These are phyloP conservation scores for Comarum palustre DNA, from an alignment of 306 rosid genomes.

Conservation along the genomic window DNA sequence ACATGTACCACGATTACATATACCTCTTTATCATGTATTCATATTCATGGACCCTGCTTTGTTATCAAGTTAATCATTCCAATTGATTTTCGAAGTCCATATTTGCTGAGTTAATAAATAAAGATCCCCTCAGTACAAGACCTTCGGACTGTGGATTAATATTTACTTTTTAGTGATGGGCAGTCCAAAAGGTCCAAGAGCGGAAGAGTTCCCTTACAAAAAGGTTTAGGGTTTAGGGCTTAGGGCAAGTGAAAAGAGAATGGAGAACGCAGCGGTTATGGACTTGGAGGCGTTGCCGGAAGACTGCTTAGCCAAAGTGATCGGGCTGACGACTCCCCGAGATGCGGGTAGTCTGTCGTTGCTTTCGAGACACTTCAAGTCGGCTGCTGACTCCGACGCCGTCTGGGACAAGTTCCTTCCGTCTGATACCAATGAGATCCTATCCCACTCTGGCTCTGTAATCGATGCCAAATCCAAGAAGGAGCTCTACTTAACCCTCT, in stretches of 20 bases:
- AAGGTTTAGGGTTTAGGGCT: too few relatives aligned
- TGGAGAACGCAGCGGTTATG: neutral
- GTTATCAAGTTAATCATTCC: too few relatives aligned
- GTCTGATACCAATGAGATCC: conserved; percentile 21
- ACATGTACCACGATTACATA: too few relatives aligned
- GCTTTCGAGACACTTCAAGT: conserved; percentile 46
- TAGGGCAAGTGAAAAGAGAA: neutral
- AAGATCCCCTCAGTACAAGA: too few relatives aligned
- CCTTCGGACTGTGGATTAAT: too few relatives aligned
- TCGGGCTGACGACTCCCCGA: conserved; percentile 52
- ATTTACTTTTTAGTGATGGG: too few relatives aligned
- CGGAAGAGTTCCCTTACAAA: too few relatives aligned
- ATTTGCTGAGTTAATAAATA: too few relatives aligned
- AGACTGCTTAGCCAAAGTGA: conserved; percentile 56
- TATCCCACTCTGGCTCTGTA: neutral
- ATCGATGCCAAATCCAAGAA: conserved; percentile 29
- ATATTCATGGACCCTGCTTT: too few relatives aligned
- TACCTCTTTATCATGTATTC: too few relatives aligned
- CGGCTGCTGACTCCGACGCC: conserved; percentile 62
- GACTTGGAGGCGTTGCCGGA: conserved; percentile 47
- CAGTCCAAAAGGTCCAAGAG: too few relatives aligned
- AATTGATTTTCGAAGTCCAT: too few relatives aligned
- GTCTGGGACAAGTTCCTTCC: conserved; percentile 73
- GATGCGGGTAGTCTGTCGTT: conserved; percentile 42
- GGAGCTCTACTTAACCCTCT: conserved; percentile 42